A percentile compares a stretch with the other conserved stretches of the same genome.
These are phyloP conservation scores for Hymenoscyphus albidus DNA, from an alignment of 2,329 filamentous ascomycete species.

Conservation along the genomic window DNA sequence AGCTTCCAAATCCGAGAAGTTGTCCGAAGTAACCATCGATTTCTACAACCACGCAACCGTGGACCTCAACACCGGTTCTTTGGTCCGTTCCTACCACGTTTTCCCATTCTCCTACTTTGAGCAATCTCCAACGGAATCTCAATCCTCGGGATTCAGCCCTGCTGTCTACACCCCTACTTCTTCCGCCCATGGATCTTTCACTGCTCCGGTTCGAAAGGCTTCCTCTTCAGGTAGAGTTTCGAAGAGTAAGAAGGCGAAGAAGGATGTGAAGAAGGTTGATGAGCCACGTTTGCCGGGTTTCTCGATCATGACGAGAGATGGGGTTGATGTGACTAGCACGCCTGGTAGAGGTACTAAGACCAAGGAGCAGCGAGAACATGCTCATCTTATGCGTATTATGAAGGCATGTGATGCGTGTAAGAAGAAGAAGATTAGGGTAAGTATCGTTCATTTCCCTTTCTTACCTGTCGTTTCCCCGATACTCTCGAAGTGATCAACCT, in stretches of 20 bases:
- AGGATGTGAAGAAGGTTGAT: slow-evolving; percentile 30
- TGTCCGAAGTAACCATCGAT: slow-evolving; percentile 53
- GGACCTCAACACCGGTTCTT: slow-evolving; percentile 56
- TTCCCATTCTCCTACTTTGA: slow-evolving; percentile 38
- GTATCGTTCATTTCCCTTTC: slow-evolving; percentile 6
- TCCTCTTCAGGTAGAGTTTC: slow-evolving; percentile 19
- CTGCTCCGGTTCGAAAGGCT: slow-evolving; percentile 17
- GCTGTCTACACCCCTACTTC: slow-evolving; percentile 40
- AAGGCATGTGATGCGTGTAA: slow-evolving; percentile 63
- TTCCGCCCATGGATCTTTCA: slow-evolving; percentile 31
- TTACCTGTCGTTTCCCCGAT: background rate
- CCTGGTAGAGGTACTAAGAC: slow-evolving; percentile 61
- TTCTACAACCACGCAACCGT: slow-evolving; percentile 57
- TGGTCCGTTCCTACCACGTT: slow-evolving; percentile 42
- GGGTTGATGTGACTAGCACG: slow-evolving; percentile 58
- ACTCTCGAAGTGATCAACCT: background rate
- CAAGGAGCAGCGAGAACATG: slow-evolving; percentile 64
- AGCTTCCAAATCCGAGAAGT: slow-evolving; percentile 54
- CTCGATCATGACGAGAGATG: slow-evolving; percentile 64
- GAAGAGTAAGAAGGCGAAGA: slow-evolving; percentile 28
- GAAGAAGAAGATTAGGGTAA: slow-evolving; percentile 56
- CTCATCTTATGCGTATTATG: slow-evolving; percentile 62
- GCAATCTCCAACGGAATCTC: slow-evolving; percentile 26
- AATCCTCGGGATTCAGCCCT: slow-evolving; percentile 54
- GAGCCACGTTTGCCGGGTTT: slow-evolving; percentile 50